Percentiles rank a stretch among this genome's conserved stretches.
These are phyloP conservation scores for Pseudovirgaria hyperparasitica DNA, from an alignment of 2,329 filamentous ascomycete species.

Conservation along the genomic window DNA sequence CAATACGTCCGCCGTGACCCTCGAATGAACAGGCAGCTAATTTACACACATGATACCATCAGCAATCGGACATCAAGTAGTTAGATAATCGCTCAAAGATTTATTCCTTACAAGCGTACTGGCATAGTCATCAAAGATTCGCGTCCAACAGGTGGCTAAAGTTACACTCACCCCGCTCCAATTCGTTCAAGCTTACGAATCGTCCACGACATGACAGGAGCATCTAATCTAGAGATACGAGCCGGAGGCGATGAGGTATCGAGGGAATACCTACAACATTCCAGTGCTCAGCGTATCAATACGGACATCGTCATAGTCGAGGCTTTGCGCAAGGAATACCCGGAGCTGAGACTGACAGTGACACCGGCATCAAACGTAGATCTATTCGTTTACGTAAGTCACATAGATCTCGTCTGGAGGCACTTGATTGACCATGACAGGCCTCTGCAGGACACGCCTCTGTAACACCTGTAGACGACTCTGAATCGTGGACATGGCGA, in stretches of 20 bases:
- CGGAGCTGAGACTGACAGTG: constrained; percentile 30
- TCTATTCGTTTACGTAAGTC: constrained; percentile 30
- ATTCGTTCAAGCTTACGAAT: no score
- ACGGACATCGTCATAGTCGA: constrained; percentile 32
- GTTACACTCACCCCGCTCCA: no score
- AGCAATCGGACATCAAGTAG: no score
- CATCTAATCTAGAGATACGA: constrained; percentile 3
- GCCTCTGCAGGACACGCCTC: constrained; percentile 29
- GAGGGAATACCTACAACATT: constrained; percentile 31
- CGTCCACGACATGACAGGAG: background rate
- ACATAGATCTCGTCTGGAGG: no score
- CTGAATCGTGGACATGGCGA: constrained; percentile 21
- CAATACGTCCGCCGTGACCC: no score
- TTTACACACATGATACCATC: no score
- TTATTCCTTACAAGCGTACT: no score
- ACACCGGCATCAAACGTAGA: constrained; percentile 20
- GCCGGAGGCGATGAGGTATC: constrained; percentile 22
- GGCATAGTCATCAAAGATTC: no score
- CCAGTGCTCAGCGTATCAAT: constrained; percentile 28
- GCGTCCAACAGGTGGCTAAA: background rate
- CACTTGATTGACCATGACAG: no score
- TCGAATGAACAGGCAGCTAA: no score
- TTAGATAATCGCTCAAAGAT: no score
- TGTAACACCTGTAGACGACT: constrained; percentile 27
- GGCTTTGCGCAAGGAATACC: constrained; percentile 32